phyloP scores from a whole-genome alignment of 495 filamentous ascomycete species.

The Daldinia vernicosa region DNA sequence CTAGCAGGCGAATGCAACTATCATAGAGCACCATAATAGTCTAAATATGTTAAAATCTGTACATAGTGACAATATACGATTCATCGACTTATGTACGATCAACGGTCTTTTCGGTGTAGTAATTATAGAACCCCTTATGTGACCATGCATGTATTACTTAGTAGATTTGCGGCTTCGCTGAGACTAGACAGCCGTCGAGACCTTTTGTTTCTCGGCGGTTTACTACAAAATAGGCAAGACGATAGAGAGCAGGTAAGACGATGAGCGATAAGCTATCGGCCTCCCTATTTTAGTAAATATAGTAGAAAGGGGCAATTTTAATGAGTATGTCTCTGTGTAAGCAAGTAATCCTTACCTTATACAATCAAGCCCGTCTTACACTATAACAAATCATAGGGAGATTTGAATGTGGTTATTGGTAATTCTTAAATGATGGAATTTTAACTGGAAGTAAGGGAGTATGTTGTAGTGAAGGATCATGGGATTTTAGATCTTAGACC shows the following conservation, averaged over 20 bases:
- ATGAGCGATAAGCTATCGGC: constrained; percentile 11
- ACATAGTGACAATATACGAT: constrained; percentile 1
- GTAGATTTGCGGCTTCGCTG: constrained; percentile 12
- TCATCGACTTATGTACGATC: background rate
- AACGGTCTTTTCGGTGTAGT: background rate
- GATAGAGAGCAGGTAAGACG: background rate
- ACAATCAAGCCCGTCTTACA: background rate
- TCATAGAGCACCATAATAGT: background rate
- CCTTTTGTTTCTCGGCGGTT: constrained; percentile 7
- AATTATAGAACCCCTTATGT: constrained; percentile 10
- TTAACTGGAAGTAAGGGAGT: background rate
- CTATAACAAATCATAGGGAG: constrained; percentile 13
- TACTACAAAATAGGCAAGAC: constrained; percentile 24
- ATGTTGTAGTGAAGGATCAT: constrained; percentile 24
- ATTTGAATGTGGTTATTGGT: constrained; percentile 5
- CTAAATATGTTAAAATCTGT: constrained; percentile 15
- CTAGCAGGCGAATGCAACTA: constrained; percentile 10
- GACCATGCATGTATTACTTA: constrained; percentile 2
- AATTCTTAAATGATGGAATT: background rate
- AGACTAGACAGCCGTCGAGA: constrained; percentile 10
- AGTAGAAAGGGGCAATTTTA: constrained; percentile 6
- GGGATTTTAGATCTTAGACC: constrained; percentile 17
- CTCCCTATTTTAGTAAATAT: constrained; percentile 21
- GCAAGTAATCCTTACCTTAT: constrained; percentile 13
- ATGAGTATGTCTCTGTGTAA: constrained; percentile 13